phyloP scores from a whole-genome alignment of 2,329 filamentous ascomycete species.

The Aspergillus ustus region DNA sequence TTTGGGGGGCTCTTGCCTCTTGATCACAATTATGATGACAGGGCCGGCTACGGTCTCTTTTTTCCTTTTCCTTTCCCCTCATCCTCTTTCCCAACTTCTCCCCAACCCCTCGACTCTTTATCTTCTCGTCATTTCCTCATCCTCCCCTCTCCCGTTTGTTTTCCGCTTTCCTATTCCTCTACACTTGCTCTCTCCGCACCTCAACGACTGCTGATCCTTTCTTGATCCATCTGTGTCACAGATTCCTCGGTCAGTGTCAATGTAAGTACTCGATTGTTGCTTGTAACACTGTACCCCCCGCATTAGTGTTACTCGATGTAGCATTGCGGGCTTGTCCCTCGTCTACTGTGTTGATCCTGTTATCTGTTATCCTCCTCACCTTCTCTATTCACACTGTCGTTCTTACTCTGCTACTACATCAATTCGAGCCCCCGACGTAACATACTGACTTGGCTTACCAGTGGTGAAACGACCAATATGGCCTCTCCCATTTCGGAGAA shows the following conservation, averaged over 20 bases:
- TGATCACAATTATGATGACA: slow-evolving; percentile 11
- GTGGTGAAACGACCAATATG: slow-evolving; percentile 25
- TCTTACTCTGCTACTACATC: not conserved
- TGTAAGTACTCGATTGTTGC: slow-evolving; percentile 13
- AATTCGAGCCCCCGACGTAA: not conserved
- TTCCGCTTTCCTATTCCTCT: slow-evolving; percentile 10
- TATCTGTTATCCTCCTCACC: not conserved
- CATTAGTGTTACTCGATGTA: not conserved
- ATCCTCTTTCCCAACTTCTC: slow-evolving; percentile 4
- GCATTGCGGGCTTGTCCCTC: not conserved
- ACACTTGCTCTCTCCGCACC: not conserved
- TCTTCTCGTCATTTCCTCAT: slow-evolving; percentile 7
- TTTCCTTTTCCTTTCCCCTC: slow-evolving; percentile 6
- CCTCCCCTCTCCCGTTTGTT: slow-evolving; percentile 5
- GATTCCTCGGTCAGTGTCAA: slow-evolving; percentile 3
- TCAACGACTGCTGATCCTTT: slow-evolving; percentile 7
- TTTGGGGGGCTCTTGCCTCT: slow-evolving; percentile 18
- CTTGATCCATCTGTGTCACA: slow-evolving; percentile 4
- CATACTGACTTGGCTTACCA: slow-evolving; percentile 4
- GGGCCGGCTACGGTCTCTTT: slow-evolving; percentile 5
- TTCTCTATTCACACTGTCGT: not conserved
- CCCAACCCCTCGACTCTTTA: not conserved
- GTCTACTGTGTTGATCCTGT: not conserved
- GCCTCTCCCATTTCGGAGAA: slow-evolving; percentile 22
- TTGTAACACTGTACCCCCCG: not conserved